Conservation (phyloP, 805 yeast species). For the Wickerhamomyces bovis region DNA sequence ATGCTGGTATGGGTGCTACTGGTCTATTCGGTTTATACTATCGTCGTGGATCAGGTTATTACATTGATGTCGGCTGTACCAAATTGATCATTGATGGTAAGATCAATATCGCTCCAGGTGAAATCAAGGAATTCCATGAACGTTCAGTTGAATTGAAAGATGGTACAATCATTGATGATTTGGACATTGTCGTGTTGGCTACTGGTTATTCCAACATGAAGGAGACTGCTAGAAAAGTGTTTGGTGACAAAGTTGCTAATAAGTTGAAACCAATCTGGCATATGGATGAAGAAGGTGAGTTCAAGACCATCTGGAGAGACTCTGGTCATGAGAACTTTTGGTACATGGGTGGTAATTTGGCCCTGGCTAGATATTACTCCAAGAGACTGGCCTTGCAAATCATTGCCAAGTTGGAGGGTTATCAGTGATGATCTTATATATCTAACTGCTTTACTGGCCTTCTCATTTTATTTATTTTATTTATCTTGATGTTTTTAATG, state of each 20-base stretch:
- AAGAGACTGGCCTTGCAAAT: conserved; percentile 36
- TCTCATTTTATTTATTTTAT: too few species aligned
- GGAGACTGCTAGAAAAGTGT: conserved; percentile 33
- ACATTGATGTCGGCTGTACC: conserved; percentile 41
- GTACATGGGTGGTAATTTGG: conserved; percentile 38
- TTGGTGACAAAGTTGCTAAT: conserved; percentile 32
- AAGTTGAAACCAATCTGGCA: conserved; percentile 37
- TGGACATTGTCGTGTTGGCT: conserved; percentile 38
- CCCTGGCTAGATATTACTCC: conserved; percentile 33
- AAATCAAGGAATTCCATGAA: conserved; percentile 31
- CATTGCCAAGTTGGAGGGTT: conserved; percentile 28
- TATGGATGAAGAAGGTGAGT: conserved; percentile 38
- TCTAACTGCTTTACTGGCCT: too few species aligned
- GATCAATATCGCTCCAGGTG: conserved; percentile 32
- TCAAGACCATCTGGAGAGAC: conserved; percentile 32
- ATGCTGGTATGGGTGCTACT: conserved; percentile 37
- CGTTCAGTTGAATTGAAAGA: conserved; percentile 34
- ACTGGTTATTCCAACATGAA: conserved; percentile 40
- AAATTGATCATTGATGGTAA: conserved; percentile 33
- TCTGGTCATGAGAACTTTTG: conserved; percentile 36
- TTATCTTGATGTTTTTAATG: not conserved
- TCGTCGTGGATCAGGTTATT: conserved; percentile 41
- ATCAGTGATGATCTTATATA: conserved; percentile 2
- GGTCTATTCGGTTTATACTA: conserved; percentile 36
- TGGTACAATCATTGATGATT: conserved; percentile 29